phyloP scores from a whole-genome alignment of 345 rosid genomes.

The Arabidopsis suecica region DNA sequence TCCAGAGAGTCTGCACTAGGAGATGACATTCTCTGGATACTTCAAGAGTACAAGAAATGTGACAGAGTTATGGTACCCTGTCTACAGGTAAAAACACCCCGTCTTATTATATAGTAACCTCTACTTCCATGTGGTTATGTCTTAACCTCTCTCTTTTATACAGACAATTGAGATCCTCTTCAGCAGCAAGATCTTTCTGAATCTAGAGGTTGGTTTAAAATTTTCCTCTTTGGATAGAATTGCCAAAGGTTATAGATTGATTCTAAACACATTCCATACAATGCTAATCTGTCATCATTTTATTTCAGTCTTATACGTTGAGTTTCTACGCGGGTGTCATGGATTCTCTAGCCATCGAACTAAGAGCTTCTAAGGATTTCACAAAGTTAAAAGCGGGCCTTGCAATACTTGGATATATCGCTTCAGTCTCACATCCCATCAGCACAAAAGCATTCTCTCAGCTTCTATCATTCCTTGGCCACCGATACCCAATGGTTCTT shows the following conservation, averaged over 20 bases:
- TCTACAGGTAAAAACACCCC: constrained; percentile 63
- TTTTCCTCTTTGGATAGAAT: background rate
- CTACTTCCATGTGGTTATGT: constrained; percentile 17
- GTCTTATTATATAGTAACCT: background rate
- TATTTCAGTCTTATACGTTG: constrained; percentile 58
- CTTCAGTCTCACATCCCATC: constrained; percentile 61
- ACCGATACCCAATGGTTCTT: constrained; percentile 82
- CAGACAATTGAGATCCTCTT: constrained; percentile 87
- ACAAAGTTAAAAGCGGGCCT: constrained; percentile 74
- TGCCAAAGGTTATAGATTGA: background rate
- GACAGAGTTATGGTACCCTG: constrained; percentile 86
- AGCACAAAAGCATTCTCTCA: constrained; percentile 65
- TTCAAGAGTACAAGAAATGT: constrained; percentile 70
- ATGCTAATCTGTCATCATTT: constrained; percentile 21
- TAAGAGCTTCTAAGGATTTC: constrained; percentile 78
- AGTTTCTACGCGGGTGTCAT: constrained; percentile 60
- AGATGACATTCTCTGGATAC: constrained; percentile 79
- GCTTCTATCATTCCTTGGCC: constrained; percentile 69
- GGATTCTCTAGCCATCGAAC: constrained; percentile 74
- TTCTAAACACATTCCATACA: background rate
- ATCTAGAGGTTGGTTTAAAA: constrained; percentile 70
- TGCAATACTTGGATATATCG: constrained; percentile 75
- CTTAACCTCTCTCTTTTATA: constrained; percentile 30
- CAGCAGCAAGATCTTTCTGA: constrained; percentile 63
- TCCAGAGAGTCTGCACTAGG: constrained; percentile 58